Base-by-base conservation (phyloP, 2,329 filamentous ascomycete genomes). In the Tolypocladium endophyticum region DNA sequence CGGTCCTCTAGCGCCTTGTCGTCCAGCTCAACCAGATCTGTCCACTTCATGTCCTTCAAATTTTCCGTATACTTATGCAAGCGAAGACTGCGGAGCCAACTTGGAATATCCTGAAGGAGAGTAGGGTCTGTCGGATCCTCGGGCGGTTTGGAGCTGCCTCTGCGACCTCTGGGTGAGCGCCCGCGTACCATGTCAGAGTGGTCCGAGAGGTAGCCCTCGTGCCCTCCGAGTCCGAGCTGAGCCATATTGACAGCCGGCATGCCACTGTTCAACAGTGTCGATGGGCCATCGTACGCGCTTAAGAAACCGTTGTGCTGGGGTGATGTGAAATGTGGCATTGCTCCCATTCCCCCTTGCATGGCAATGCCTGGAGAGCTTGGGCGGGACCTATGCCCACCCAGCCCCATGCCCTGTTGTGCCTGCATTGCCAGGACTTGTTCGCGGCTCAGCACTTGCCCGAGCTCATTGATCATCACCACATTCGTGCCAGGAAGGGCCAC, bases 41-140 rank as follows among this genome's bases (percentile, higher is more conserved):
- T 89, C 94, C 94, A 99, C 69, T 94, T 92, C 80, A 97, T 85
- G 70, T 97, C 93, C 77, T 97, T 99, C 64, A 99, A 78, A 67
- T 97, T 95, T 67, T 99, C 94, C 12, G 94, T 99, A 76, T 99
- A 99, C 79, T 99, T 99, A 81, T 99, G 94, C 68, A 99, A 81
- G 62, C 94, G 87, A 71, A 97, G 82, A 73, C 92, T 97, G 72
- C 94, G 87, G 69, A 99, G 83, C 94, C 94, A 99, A 73, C 87
- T 89, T 59, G 94, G 93, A 66, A 99, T 97, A 70, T 99, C 94
- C 76, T 96, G 90, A 67, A 99, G 81, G 61, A 99, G 83, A 50
- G 82, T 86, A 20, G 89, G 88, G 73, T 99, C 94, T 25, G 93
- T 97, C 4, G 94, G 94, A 70, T 99, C 94, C 79, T 99, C 94